These are phyloP conservation scores for Russula sp. DNA, from an alignment of 768 basidiomycete species.

Conservation along the genomic window DNA sequence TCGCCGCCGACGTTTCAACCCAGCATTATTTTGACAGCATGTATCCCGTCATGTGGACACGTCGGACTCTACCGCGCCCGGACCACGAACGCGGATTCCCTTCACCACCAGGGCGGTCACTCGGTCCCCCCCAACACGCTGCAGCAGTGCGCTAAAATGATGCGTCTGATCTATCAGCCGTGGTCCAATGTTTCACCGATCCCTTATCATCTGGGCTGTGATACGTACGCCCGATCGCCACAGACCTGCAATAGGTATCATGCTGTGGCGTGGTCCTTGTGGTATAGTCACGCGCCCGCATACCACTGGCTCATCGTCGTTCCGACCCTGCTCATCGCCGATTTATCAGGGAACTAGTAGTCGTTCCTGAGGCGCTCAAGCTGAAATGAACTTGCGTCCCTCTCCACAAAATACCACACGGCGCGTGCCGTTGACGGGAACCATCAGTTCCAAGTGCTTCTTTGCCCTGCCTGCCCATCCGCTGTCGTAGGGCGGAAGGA, in stretches of 20 bases:
- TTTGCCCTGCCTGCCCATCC: conserved; percentile 14
- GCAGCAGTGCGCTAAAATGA: not conserved
- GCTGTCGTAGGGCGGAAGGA: conserved; percentile 10
- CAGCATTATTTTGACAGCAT: conserved; percentile 15
- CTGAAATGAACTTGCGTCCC: conserved; percentile 15
- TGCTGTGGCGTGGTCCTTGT: not conserved
- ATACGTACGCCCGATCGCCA: conserved; percentile 7
- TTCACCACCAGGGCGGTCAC: not conserved
- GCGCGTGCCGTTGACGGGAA: conserved; percentile 20
- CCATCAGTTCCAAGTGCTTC: conserved; percentile 14
- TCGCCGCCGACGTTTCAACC: conserved; percentile 21
- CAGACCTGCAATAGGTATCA: not conserved
- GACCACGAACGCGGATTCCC: conserved; percentile 6
- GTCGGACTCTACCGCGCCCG: conserved; percentile 1
- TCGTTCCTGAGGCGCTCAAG: conserved; percentile 19
- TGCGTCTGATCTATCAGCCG: not conserved
- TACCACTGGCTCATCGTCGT: not conserved
- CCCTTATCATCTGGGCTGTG: not conserved
- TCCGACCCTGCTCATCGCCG: conserved; percentile 16
- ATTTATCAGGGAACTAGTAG: conserved; percentile 7
- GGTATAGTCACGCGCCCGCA: not conserved
- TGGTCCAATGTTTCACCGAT: not conserved
- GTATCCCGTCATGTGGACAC: conserved; percentile 15
- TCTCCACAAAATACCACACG: conserved; percentile 8
- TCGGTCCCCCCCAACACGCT: conserved; percentile 14